Evolutionary conservation across 163 green algal genomes (phyloP).

Genomic region (Trebouxiophyceae sp.): DNA sequence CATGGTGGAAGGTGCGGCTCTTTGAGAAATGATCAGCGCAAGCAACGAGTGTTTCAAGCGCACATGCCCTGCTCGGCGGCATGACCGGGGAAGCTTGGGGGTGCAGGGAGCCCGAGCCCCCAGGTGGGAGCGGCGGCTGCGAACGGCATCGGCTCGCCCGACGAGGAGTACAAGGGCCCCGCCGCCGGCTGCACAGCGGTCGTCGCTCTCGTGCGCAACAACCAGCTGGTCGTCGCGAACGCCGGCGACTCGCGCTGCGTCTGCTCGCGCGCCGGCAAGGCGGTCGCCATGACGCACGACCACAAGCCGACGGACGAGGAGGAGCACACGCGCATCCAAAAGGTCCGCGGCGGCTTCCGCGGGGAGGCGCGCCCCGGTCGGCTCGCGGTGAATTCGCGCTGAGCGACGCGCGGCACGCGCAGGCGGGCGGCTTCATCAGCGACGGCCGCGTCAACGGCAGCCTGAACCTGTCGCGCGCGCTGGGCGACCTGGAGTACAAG

Average conservation of each 20-base stretch:
- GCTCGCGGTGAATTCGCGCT: too few species aligned
- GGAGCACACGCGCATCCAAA: slow-evolving; percentile 57
- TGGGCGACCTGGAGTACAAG: slow-evolving; percentile 90
- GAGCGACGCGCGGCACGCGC: too few species aligned
- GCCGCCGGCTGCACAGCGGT: slow-evolving; percentile 52
- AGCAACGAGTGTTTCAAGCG: too few species aligned
- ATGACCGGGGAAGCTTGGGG: too few species aligned
- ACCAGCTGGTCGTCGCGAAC: slow-evolving; percentile 59
- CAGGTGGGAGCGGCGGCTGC: background rate
- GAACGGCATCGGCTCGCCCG: too few species aligned
- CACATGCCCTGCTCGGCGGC: too few species aligned
- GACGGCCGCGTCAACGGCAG: slow-evolving; percentile 82
- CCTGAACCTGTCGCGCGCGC: slow-evolving; percentile 84
- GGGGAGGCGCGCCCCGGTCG: too few species aligned
- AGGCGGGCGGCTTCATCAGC: slow-evolving; percentile 74
- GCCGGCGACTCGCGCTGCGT: slow-evolving; percentile 59
- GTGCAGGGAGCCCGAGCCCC: too few species aligned
- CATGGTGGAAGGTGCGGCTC: background rate
- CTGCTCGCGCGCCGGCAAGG: slow-evolving; percentile 37
- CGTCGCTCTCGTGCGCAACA: slow-evolving; percentile 16
- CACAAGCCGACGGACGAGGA: slow-evolving; percentile 65
- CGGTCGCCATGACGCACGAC: slow-evolving; percentile 57
- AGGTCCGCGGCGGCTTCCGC: too few species aligned
- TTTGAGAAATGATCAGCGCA: too few species aligned
- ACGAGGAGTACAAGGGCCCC: slow-evolving; percentile 28